Base-by-base conservation (phyloP, 768 basidiomycete genomes). In the Imleria badia region DNA sequence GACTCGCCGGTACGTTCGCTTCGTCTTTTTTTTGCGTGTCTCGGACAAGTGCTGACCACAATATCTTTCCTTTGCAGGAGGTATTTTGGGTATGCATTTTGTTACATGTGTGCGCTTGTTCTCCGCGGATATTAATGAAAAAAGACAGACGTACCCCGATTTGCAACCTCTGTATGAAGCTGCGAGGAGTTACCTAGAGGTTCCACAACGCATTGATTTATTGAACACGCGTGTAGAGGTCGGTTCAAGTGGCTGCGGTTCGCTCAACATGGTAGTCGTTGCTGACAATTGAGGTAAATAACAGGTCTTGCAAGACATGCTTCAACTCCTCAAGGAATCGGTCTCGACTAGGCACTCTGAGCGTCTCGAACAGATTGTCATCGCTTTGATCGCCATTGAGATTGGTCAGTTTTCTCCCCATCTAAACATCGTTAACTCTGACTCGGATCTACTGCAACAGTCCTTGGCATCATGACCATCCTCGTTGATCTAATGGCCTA, bases 241-340 rank as follows among this genome's bases (percentile, higher is more conserved):
- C 58, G 51, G 79, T 67, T 35, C 38, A 50, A n/a, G 44, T 58
- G 55, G 54, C 39, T 55, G 35, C 58, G 54, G 55, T 39, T 54
- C 47, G 33, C 22, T 39, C 40, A 29, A 29, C 23, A n/a, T 19
- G 36, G 30, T 41, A 47, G 9, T 43, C 6, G 42, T 38, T 19
- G 45, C 41, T 66, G 41, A 59, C 43, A 7, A 31, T 14, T 6
- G 38, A 41, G 36, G 22, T 26, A 34, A 38, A 23, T 10, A 42
- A 34, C 60, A 94, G 91, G 91, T 98, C 47, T 74, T 98, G 34
- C 95, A 98, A 78, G 95, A 98, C 70, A 96, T 98, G 91, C 82
- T 98, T 12, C 89, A 94, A 66, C 81, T 98, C 48, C 76, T 98
- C 48, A 98, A 98, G 72, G 95, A 97, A 72, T 91, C 91, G 12